phyloP scores from a whole-genome alignment of 2,329 filamentous ascomycete species.

The Fonsecaea nubica region DNA sequence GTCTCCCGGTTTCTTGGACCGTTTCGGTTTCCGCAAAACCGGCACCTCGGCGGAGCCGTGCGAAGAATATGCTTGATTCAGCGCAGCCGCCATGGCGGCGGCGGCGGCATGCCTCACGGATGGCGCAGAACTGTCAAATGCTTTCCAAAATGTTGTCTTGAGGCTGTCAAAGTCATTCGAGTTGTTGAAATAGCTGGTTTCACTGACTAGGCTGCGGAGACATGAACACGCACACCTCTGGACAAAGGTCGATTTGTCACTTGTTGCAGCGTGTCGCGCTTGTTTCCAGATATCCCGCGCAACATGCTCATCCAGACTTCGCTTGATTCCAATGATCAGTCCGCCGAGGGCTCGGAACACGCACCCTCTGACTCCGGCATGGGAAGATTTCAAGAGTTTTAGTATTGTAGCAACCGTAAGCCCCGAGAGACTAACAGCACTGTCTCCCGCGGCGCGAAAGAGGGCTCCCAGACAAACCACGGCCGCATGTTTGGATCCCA shows the following conservation, averaged over 20 bases:
- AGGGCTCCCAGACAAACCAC: slow-evolving; percentile 86
- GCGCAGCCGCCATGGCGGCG: slow-evolving; percentile 79
- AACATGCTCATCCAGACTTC: slow-evolving; percentile 80
- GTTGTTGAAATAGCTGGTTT: slow-evolving; percentile 84
- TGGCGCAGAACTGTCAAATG: slow-evolving; percentile 77
- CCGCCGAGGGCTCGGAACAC: slow-evolving; percentile 78
- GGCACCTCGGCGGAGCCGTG: slow-evolving; percentile 61
- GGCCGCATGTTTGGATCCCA: slow-evolving; percentile 83
- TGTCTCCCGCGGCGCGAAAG: slow-evolving; percentile 91
- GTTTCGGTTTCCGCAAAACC: slow-evolving; percentile 73
- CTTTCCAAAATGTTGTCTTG: slow-evolving; percentile 81
- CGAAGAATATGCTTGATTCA: slow-evolving; percentile 81
- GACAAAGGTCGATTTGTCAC: slow-evolving; percentile 83
- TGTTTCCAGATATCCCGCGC: slow-evolving; percentile 96
- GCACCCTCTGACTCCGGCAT: slow-evolving; percentile 81
- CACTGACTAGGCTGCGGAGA: slow-evolving; percentile 72
- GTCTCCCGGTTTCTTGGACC: slow-evolving; percentile 67
- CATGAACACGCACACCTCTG: slow-evolving; percentile 80
- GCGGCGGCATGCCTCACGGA: slow-evolving; percentile 85
- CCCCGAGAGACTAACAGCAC: slow-evolving; percentile 81
- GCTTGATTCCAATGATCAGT: slow-evolving; percentile 74
- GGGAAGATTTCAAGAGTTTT: slow-evolving; percentile 79
- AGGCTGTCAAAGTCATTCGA: slow-evolving; percentile 88
- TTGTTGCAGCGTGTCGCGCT: slow-evolving; percentile 73
- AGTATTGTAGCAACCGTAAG: slow-evolving; percentile 74